These are phyloP conservation scores for Pyrus hybrid DNA, from an alignment of 331 rosid genomes.

Conservation along the genomic window DNA sequence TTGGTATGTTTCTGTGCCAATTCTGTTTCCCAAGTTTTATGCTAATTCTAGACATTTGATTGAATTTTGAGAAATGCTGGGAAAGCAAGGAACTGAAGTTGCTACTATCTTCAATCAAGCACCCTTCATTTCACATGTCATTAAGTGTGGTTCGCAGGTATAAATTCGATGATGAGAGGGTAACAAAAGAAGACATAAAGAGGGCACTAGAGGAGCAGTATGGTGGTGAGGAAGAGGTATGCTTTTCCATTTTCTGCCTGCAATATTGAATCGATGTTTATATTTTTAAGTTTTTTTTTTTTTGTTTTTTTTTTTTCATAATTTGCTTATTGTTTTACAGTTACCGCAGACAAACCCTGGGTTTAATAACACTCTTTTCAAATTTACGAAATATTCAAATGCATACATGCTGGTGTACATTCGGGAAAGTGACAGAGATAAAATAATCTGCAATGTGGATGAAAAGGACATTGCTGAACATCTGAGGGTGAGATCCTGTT, in stretches of 20 bases:
- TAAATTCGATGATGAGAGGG: conserved; percentile 87
- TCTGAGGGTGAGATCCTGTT: conserved; percentile 57
- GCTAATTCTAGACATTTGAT: not conserved
- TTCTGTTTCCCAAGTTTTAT: not conserved
- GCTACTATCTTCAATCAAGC: not conserved
- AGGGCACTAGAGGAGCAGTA: conserved; percentile 94
- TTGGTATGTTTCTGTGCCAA: not conserved
- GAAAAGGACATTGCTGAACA: conserved; percentile 94
- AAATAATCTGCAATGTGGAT: conserved; percentile 83
- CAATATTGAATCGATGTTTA: conserved; percentile 3
- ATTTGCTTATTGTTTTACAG: conserved; percentile 34
- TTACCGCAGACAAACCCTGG: conserved; percentile 93
- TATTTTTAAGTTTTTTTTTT: not conserved
- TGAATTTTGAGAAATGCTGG: not conserved
- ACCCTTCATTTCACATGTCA: conserved; percentile 8
- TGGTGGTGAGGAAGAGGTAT: conserved; percentile 96
- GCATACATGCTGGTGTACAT: conserved; percentile 93
- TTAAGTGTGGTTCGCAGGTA: conserved; percentile 42
- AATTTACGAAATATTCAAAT: conserved; percentile 85
- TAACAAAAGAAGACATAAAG: conserved; percentile 79
- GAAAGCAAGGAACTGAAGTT: not conserved
- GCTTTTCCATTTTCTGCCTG: conserved; percentile 10
- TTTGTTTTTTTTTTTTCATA: conserved; percentile 7
- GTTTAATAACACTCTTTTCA: conserved; percentile 81
- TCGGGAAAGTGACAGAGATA: conserved; percentile 86